Evolutionary conservation across 2,329 filamentous ascomycete species (phyloP).

Genomic region (Ophiocordyceps camponoti-leonardi): DNA sequence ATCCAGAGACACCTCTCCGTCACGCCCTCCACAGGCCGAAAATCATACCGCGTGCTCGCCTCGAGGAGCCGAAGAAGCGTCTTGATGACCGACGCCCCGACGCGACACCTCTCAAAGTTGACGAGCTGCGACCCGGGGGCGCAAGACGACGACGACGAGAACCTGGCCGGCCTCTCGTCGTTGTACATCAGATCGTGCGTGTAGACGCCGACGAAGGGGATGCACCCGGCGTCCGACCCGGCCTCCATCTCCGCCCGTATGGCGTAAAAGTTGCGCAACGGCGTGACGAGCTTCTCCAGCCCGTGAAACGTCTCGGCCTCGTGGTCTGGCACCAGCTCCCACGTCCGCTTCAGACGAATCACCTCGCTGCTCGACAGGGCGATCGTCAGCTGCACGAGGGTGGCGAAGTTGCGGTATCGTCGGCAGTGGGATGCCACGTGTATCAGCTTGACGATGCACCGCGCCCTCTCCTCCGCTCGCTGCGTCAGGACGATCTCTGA

Average conservation of each 20-base stretch:
- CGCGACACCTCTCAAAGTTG: constrained; percentile 71
- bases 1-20: constrained; percentile 77
- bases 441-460: constrained; percentile 65
- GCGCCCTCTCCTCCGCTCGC: constrained; percentile 52
- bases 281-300: constrained; percentile 57
- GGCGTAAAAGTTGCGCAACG: constrained; percentile 60
- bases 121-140: constrained; percentile 49
- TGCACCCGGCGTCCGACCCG: constrained; percentile 52
- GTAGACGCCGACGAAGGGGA: constrained; percentile 71
- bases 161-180: constrained; percentile 58
- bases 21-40: constrained; percentile 58
- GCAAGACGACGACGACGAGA: constrained; percentile 34
- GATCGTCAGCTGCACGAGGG: constrained; percentile 65
- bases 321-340: constrained; percentile 47
- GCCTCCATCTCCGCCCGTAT: constrained; percentile 65
- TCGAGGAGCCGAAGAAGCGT: constrained; percentile 64
- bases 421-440: constrained; percentile 66
- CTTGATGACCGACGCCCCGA: constrained; percentile 61
- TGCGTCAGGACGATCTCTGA: constrained; percentile 65
- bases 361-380: constrained; percentile 61
- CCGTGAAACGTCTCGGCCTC: constrained; percentile 51
- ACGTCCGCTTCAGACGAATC: constrained; percentile 49
- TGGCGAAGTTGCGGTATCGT: constrained; percentile 65
- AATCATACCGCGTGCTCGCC: constrained; percentile 56
- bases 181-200: constrained; percentile 75